Evolutionary conservation across 768 basidiomycete species (phyloP), one percentile per base, ranked within the genome.

Genomic region (Chlorophyllum brunneum): DNA sequence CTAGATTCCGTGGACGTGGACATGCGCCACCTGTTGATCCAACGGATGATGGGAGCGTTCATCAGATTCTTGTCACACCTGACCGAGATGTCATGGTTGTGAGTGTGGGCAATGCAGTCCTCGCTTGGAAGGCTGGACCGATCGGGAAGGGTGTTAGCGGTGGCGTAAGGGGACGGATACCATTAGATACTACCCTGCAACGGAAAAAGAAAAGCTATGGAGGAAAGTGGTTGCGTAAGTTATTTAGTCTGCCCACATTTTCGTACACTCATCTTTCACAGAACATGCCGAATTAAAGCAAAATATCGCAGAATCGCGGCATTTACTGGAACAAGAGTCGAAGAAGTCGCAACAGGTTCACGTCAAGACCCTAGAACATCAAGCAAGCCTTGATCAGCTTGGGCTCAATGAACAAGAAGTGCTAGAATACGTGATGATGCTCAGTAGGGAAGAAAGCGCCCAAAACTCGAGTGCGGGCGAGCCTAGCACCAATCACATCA

Each of bases 361-460:
- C 56, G 74, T 75, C 0, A 73, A 79, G 29, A 79, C 80, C 54
- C 70, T 71, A 22, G 85, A 82, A 57, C 87, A 92, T 56, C 68
- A 69, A 10, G 71, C 72, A 2, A 74, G 76, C 9, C 64, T 92
- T 20, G 72, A 80, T 29, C 66, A 67, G n/a, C 75, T 93, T 3
- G 90, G 91, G 2, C 67, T 92, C 34, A 82, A 75, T 51, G 90
- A 93, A 59, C 66, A 67, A 1, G 90, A 90, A 59, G 88, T 85
- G 0, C 69, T 92, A 23, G 86, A 90, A 60, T 93, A 93, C 58
- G 76, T 83, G 0, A 64, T 93, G 40, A 92, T 92, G 88, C 76
- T 92, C 57, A 92, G 88, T 56, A 81, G 86, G 7, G 91, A 93
- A 40, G 88, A 92, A 63, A 82, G 79, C 2, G 40, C 65, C 15